These are phyloP conservation scores for Saturnispora quitensis DNA, from an alignment of 805 yeast species.

Conservation along the genomic window DNA sequence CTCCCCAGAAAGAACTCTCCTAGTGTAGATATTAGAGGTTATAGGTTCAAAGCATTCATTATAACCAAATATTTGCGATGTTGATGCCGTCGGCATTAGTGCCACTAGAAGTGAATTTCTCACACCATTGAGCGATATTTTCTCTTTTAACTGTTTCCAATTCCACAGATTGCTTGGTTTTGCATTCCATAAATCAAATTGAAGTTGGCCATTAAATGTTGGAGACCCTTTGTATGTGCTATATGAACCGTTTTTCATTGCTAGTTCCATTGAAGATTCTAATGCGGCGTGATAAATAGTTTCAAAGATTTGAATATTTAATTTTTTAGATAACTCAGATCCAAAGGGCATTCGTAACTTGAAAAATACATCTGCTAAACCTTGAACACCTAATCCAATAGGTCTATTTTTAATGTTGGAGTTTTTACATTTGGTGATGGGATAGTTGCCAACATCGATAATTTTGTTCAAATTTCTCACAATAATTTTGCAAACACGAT, in stretches of 20 bases:
- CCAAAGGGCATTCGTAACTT: slow-evolving; percentile 79
- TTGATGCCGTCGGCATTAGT: slow-evolving; percentile 98
- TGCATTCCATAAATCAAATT: slow-evolving; percentile 79
- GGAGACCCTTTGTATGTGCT: slow-evolving; percentile 78
- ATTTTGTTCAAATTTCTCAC: slow-evolving; percentile 71
- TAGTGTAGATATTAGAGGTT: slow-evolving; percentile 84
- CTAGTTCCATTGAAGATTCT: slow-evolving; percentile 80
- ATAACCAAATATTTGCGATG: slow-evolving; percentile 89
- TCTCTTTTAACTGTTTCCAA: slow-evolving; percentile 64
- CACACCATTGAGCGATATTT: slow-evolving; percentile 56
- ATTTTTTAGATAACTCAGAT: slow-evolving; percentile 61
- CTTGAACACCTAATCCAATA: slow-evolving; percentile 97
- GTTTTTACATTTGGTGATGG: slow-evolving; percentile 61
- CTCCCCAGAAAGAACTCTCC: slow-evolving; percentile 90
- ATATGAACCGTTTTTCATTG: slow-evolving; percentile 60
- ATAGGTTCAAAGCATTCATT: slow-evolving; percentile 95
- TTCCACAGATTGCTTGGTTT: slow-evolving; percentile 80
- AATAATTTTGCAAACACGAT: slow-evolving; percentile 66
- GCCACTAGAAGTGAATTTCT: slow-evolving; percentile 85
- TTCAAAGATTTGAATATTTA: slow-evolving; percentile 84
- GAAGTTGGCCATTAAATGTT: slow-evolving; percentile 74
- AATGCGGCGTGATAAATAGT: slow-evolving; percentile 92
- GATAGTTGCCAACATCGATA: slow-evolving; percentile 81
- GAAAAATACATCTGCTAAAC: slow-evolving; percentile 85
- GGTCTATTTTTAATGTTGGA: slow-evolving; percentile 87